phyloP scores from a whole-genome alignment of 1,284 basidiomycete species.

The Trichosporon faecale region DNA sequence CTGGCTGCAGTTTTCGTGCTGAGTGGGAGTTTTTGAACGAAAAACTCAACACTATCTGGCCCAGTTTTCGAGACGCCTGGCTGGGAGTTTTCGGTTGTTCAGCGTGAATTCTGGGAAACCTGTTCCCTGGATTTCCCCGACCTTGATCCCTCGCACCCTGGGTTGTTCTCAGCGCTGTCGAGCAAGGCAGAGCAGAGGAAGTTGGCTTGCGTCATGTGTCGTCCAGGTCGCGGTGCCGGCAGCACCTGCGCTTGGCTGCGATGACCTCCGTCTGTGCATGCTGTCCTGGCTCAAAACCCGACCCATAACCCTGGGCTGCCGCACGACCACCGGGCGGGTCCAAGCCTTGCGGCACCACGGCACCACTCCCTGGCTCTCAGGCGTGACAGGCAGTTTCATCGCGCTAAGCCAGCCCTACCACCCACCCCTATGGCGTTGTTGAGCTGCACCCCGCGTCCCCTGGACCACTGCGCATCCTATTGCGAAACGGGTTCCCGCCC shows the following conservation, averaged over 20 bases:
- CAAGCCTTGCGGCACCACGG: background rate
- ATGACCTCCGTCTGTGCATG: conserved; percentile 11
- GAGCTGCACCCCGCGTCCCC: conserved; percentile 10
- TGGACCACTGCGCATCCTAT: conserved; percentile 21
- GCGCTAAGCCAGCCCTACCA: conserved; percentile 22
- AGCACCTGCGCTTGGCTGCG: conserved; percentile 6
- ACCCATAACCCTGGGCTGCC: conserved; percentile 4
- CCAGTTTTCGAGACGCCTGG: background rate
- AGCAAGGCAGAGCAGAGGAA: background rate
- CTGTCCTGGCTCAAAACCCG: background rate
- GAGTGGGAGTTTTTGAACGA: background rate
- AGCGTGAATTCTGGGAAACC: background rate
- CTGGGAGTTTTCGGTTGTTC: background rate
- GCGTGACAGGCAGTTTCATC: conserved; percentile 22
- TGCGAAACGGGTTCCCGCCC: conserved; percentile 27
- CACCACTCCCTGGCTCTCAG: conserved; percentile 13
- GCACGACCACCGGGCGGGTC: conserved; percentile 6
- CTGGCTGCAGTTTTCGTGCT: background rate
- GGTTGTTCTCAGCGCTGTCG: background rate
- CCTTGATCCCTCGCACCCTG: conserved; percentile 2
- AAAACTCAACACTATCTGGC: background rate
- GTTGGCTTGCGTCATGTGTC: conserved; percentile 8
- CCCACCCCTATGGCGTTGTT: conserved; percentile 17
- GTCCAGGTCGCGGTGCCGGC: conserved; percentile 7
- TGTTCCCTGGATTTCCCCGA: background rate